phyloP scores from a whole-genome alignment of 495 filamentous ascomycete genomes.

The Pseudomonodictys pantanalensis region DNA sequence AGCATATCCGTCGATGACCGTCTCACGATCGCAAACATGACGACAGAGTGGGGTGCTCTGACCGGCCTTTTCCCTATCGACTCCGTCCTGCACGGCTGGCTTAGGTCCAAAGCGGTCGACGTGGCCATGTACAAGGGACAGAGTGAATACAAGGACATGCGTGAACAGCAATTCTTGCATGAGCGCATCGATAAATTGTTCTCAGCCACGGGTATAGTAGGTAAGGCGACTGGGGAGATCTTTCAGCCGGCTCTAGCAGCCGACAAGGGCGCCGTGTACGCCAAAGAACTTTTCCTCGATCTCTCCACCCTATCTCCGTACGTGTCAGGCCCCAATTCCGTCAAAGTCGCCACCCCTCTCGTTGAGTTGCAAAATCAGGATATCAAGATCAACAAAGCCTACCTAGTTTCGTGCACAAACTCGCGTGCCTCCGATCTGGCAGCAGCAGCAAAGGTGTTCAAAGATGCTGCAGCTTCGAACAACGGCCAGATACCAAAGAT shows the following conservation, averaged over 20 bases:
- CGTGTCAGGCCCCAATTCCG: conserved; percentile 87
- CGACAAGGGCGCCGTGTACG: conserved; percentile 75
- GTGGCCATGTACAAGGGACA: conserved; percentile 53
- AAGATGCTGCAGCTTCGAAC: conserved; percentile 61
- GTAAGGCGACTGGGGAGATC: conserved; percentile 23
- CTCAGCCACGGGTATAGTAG: conserved; percentile 27
- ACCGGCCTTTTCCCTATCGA: conserved; percentile 85
- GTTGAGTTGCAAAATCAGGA: conserved; percentile 65
- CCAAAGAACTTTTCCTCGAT: conserved; percentile 74
- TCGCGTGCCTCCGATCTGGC: conserved; percentile 77
- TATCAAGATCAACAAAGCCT: conserved; percentile 81
- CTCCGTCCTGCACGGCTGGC: conserved; percentile 66
- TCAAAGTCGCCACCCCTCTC: conserved; percentile 81
- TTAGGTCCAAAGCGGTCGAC: conserved; percentile 70
- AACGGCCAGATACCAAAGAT: conserved; percentile 66
- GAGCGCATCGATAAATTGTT: conserved; percentile 68
- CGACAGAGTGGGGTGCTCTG: conserved; percentile 90
- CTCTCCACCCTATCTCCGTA: conserved; percentile 82
- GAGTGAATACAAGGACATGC: conserved; percentile 31
- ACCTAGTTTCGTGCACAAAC: conserved; percentile 92
- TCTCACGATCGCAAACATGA: conserved; percentile 90
- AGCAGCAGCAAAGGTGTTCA: conserved; percentile 82
- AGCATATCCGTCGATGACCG: conserved; percentile 75
- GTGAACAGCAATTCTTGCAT: conserved; percentile 59
- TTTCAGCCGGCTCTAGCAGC: conserved; percentile 51